Evolutionary conservation across 441 rosid genomes (phyloP).

Genomic region (Syzygium malaccense): DNA sequence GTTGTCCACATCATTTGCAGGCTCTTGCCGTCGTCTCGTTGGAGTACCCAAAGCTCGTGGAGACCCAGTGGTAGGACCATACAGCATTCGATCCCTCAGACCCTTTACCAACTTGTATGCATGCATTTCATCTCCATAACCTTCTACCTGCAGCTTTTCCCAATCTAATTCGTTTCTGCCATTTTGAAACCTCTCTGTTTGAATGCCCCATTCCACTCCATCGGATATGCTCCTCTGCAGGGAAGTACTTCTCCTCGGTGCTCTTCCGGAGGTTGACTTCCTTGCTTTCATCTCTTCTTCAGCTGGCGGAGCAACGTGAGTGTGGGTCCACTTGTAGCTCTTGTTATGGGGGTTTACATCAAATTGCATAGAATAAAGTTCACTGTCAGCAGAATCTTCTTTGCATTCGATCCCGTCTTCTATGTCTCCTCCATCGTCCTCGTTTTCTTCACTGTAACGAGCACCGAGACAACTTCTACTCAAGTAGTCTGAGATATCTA

Average conservation of each 20-base stretch:
- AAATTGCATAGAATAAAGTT: slow-evolving; percentile 80
- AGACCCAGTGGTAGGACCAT: slow-evolving; percentile 44
- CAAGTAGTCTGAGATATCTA: slow-evolving; percentile 46
- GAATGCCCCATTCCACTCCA: slow-evolving; percentile 65
- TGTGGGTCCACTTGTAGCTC: slow-evolving; percentile 56
- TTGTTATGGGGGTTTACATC: slow-evolving; percentile 52
- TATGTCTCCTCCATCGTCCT: slow-evolving; percentile 51
- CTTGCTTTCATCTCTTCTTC: slow-evolving; percentile 56
- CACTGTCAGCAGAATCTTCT: slow-evolving; percentile 73
- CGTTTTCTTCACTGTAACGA: slow-evolving; percentile 31
- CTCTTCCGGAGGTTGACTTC: slow-evolving; percentile 51
- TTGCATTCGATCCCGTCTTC: slow-evolving; percentile 46
- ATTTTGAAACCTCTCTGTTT: slow-evolving; percentile 42
- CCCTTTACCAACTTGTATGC: slow-evolving; percentile 55
- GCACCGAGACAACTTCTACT: slow-evolving; percentile 33
- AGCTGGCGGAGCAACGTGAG: slow-evolving; percentile 25
- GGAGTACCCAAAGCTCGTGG: slow-evolving; percentile 52
- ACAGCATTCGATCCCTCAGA: slow-evolving; percentile 53
- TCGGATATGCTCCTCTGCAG: slow-evolving; percentile 81
- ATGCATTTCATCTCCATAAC: slow-evolving; percentile 48
- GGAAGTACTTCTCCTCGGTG: slow-evolving; percentile 48
- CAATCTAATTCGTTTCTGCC: slow-evolving; percentile 44
- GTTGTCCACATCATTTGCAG: slow-evolving; percentile 21
- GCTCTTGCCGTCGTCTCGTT: slow-evolving; percentile 19
- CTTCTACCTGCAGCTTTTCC: slow-evolving; percentile 43